Evolutionary conservation across 768 basidiomycete species (phyloP), one percentile per base, ranked within the genome.

Genomic region (Crassisporium funariophilum): DNA sequence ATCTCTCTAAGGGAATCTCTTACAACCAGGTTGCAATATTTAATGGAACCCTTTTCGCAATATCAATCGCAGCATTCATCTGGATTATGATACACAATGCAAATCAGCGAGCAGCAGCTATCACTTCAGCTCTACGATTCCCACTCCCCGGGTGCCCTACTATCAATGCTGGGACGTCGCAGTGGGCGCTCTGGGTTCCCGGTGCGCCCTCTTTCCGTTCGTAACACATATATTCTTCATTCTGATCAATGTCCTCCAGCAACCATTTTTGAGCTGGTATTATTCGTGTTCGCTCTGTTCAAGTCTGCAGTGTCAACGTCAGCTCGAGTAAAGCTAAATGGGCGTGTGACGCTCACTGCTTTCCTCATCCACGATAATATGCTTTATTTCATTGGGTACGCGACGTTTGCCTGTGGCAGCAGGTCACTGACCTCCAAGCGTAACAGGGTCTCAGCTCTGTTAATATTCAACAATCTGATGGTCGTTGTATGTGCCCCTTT

Each of bases 401-500:
- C 46, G 7, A 8, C 16, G 10, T 41, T 19, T 9, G 5, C 4
- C 29, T 16, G 16, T 21, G 12, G 27, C 16, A 38, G 10, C 12
- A 27, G 10, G 37, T 1, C 3, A 10, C 36, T 16, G n/a, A 1
- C 11, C 12, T 9, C 21, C 35, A 12, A 34, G 31, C 5, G 4
- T 23, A 8, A 15, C 36, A 76, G 74, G 5, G 65, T 78, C 10
- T 58, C 68, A 1, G 51, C 60, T 36, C 49, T 77, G 2, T 58
- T 78, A 4, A 39, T 75, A 0, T 71, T 76, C 55, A 77, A 77
- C 51, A 75, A 74, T 49, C 56, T 77, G 9, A 76, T 76, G 75
- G 72, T 75, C 5, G 66, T 74, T 56, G 60, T 71, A 59, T 49
- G 48, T 49, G 15, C 2, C 5, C 6, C 27, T 1, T n/a, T 13